Percentiles rank a stretch among this genome's conserved stretches.
These are phyloP conservation scores for Kodamaea sagamina DNA, from an alignment of 805 yeast species.

Conservation along the genomic window DNA sequence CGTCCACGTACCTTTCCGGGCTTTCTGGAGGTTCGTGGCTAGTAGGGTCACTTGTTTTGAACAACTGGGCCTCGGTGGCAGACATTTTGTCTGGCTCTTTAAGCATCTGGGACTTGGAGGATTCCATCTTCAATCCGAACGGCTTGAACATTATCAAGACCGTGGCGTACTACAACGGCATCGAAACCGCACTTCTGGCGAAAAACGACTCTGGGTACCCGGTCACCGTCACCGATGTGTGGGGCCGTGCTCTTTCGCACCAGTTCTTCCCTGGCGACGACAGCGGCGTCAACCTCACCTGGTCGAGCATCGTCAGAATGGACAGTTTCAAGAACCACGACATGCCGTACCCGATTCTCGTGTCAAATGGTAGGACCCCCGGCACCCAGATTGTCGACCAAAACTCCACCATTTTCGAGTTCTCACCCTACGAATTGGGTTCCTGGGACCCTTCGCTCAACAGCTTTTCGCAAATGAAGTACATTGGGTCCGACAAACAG, in stretches of 20 bases:
- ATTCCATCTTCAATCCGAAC: slow-evolving; percentile 61
- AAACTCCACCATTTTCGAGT: slow-evolving; percentile 63
- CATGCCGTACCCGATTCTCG: slow-evolving; percentile 43
- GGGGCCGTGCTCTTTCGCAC: slow-evolving; percentile 44
- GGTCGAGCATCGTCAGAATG: slow-evolving; percentile 27
- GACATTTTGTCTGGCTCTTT: slow-evolving; percentile 27
- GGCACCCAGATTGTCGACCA: slow-evolving; percentile 53
- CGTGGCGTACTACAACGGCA: slow-evolving; percentile 46
- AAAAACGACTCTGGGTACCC: slow-evolving; percentile 39
- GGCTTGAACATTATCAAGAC: slow-evolving; percentile 60
- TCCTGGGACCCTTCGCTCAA: slow-evolving; percentile 44
- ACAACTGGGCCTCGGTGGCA: slow-evolving; percentile 37
- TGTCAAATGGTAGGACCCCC: slow-evolving; percentile 64
- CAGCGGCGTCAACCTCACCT: slow-evolving; percentile 29
- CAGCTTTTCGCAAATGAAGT: slow-evolving; percentile 32
- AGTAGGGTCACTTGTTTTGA: slow-evolving; percentile 50
- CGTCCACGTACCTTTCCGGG: slow-evolving; percentile 18
- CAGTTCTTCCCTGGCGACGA: slow-evolving; percentile 32
- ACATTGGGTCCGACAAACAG: slow-evolving; percentile 26
- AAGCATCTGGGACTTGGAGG: slow-evolving; percentile 66
- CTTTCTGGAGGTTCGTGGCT: slow-evolving; percentile 60
- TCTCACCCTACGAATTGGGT: slow-evolving; percentile 43
- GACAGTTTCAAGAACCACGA: slow-evolving; percentile 28
- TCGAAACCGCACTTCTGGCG: slow-evolving; percentile 25
- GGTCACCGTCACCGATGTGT: slow-evolving; percentile 39